A percentile compares a stretch with the other conserved stretches of the same genome.
phyloP scores from a whole-genome alignment of 2,329 filamentous ascomycete genomes.

The Juglanconis oblonga region DNA sequence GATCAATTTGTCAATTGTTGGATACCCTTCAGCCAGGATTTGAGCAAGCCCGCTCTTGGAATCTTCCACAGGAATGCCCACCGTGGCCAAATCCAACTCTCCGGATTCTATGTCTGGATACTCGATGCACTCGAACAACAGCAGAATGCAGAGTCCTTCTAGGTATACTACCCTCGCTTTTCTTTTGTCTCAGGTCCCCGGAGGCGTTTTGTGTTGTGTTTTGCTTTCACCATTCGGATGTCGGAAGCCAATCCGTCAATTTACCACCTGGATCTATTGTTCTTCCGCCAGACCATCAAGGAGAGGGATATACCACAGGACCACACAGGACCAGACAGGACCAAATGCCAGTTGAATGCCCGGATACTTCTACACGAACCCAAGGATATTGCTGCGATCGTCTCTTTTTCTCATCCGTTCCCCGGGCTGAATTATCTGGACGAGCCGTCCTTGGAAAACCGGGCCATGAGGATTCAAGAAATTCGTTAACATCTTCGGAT shows the following conservation, averaged over 20 bases:
- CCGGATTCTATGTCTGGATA: conserved; percentile 48
- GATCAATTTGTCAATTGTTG: conserved; percentile 15
- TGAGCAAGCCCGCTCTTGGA: conserved; percentile 33
- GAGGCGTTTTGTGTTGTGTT: conserved; percentile 38
- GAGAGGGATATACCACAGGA: background rate
- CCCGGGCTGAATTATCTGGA: background rate
- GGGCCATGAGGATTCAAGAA: background rate
- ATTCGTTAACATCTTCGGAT: background rate
- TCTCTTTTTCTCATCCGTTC: background rate
- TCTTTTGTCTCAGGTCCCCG: conserved; percentile 46
- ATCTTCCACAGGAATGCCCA: conserved; percentile 42
- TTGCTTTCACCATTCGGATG: conserved; percentile 16
- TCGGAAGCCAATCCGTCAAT: conserved; percentile 27
- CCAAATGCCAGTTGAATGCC: too few relatives aligned
- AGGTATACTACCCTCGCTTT: conserved; percentile 55
- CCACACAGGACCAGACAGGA: background rate
- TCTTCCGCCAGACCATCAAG: background rate
- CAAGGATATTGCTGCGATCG: background rate
- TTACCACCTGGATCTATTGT: conserved; percentile 22
- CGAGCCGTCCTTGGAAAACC: background rate
- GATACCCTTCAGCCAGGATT: conserved; percentile 18
- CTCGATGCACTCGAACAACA: conserved; percentile 46
- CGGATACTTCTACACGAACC: background rate
- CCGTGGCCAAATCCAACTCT: conserved; percentile 45
- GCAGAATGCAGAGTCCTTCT: conserved; percentile 58